Evolutionary conservation across 176 grass and related monocot genomes (phyloP).

Genomic region (Zoysia pacifica): DNA sequence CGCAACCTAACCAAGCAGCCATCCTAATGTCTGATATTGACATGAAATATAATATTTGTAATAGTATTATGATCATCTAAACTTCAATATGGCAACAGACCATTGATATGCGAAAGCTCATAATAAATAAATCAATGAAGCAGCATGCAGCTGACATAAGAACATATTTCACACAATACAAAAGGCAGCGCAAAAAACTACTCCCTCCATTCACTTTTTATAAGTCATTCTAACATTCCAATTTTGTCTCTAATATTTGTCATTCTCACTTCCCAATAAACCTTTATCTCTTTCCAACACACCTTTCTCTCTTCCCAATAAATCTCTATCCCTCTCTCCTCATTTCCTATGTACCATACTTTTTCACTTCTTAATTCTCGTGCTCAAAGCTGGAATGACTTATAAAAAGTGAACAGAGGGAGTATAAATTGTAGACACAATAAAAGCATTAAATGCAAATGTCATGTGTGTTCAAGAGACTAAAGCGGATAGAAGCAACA

Average conservation of each 20-base stretch:
- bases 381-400: too few species aligned
- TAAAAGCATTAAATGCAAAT: conserved; percentile 5
- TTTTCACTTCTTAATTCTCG: too few species aligned
- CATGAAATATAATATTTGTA: background rate
- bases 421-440: background rate
- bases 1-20: conserved; percentile 3
- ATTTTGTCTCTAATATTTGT: too few species aligned
- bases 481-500: background rate
- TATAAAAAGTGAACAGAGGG: too few species aligned
- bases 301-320: too few species aligned
- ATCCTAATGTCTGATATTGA: background rate
- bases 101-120: background rate
- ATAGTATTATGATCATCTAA: background rate
- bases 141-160: background rate
- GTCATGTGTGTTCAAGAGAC: conserved; percentile 4
- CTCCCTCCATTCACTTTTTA: too few species aligned
- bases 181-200: background rate
- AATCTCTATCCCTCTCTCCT: too few species aligned
- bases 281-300: too few species aligned
- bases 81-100: conserved; percentile 13
- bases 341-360: too few species aligned
- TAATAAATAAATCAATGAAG: conserved; percentile 13
- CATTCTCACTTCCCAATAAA: too few species aligned
- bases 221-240: too few species aligned
- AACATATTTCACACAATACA: background rate